Conservation (phyloP, 441 rosid species). For the Aquilaria agallochum region DNA sequence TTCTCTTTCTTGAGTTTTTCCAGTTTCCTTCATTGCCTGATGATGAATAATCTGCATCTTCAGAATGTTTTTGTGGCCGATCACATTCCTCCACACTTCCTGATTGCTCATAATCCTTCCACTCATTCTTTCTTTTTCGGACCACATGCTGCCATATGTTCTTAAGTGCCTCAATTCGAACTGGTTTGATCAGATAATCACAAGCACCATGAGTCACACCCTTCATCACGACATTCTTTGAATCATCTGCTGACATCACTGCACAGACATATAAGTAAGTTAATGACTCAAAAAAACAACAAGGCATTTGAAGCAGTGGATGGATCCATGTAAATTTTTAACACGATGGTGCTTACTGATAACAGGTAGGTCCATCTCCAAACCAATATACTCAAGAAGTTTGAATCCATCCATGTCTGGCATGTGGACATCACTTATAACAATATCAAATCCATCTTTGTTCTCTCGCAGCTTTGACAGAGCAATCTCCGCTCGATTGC, state of each 20-base stretch:
- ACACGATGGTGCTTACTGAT: conserved; percentile 52
- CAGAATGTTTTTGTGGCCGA: conserved; percentile 44
- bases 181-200: conserved; percentile 84
- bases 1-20: conserved; percentile 69
- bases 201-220: conserved; percentile 96
- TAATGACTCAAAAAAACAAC: not conserved
- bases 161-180: conserved; percentile 81
- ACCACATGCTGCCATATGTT: conserved; percentile 98
- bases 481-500: conserved; percentile 77
- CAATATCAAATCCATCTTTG: conserved; percentile 75
- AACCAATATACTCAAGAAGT: conserved; percentile 69
- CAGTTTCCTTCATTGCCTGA: conserved; percentile 75
- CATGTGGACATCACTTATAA: conserved; percentile 95
- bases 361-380: conserved; percentile 96
- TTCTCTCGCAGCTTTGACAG: conserved; percentile 60
- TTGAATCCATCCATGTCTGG: conserved; percentile 98
- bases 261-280: not conserved
- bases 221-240: conserved; percentile 80
- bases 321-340: too few relatives aligned
- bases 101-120: conserved; percentile 79
- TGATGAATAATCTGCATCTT: conserved; percentile 76
- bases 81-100: conserved; percentile 84
- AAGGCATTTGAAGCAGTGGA: not conserved
- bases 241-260: conserved; percentile 99
- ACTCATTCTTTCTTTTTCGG: conserved; percentile 62